A percentile compares a stretch with the other conserved stretches of the same genome.
These are phyloP conservation scores for Scenedesmus sp. DNA, from an alignment of 163 green algal species.

Conservation along the genomic window DNA sequence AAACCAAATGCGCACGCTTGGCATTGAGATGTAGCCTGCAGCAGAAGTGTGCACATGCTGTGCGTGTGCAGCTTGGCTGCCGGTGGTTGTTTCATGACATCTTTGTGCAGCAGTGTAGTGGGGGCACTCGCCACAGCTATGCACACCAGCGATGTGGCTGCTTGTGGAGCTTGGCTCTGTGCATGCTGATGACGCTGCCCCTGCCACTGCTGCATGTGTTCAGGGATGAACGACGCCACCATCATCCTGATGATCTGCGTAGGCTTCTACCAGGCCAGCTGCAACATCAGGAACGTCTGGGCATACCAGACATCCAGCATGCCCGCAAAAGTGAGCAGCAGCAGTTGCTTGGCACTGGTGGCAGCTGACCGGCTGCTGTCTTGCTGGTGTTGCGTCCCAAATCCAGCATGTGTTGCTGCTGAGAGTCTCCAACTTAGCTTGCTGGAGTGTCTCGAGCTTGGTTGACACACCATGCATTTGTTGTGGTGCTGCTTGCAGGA, in stretches of 20 bases:
- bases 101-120: no score
- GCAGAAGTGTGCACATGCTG: no score
- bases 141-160: neutral
- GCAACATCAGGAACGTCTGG: constrained; percentile 42
- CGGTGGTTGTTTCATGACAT: no score
- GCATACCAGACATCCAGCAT: constrained; percentile 11
- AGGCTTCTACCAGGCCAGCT: constrained; percentile 47
- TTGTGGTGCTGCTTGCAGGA: constrained; percentile 61
- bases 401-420: neutral
- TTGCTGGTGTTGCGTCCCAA: neutral
- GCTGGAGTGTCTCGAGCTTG: neutral
- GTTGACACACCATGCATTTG: neutral
- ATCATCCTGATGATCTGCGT: constrained; percentile 56
- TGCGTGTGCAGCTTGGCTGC: neutral
- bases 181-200: neutral
- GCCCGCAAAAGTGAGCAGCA: neutral
- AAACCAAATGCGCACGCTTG: no score
- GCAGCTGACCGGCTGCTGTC: neutral
- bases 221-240: constrained; percentile 50
- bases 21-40: no score
- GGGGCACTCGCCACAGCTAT: neutral
- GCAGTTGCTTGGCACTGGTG: neutral
- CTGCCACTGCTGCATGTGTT: neutral
- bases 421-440: no score
- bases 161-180: neutral